Base-by-base conservation (phyloP, 495 filamentous ascomycete species). In the Podospora australis region DNA sequence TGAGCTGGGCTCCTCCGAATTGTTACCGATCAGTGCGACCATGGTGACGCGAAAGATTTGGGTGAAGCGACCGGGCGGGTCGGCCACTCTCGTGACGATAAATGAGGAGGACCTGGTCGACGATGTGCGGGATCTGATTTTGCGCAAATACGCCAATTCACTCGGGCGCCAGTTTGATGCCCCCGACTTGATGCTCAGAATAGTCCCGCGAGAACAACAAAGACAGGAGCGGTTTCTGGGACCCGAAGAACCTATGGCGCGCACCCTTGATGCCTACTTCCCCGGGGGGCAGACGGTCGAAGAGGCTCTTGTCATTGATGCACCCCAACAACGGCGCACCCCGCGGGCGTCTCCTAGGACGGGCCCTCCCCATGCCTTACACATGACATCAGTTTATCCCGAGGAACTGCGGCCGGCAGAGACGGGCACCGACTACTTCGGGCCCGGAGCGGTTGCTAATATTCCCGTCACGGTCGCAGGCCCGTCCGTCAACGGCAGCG, bases 71-170 rank as follows among this genome's bases (percentile, higher is more conserved):
- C 83, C 83, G 10, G 78, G 82, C 49, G 87, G 80, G 34, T 96
- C 90, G 32, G 82, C 92, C 47, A 98, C 92, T 20, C 70, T 90
- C 54, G 85, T 98, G 30, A 81, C 85, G 38, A 86, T 94, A 53
- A 74, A 79, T 49, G 86, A 91, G 58, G 88, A 95, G 59, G 87
- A 94, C 56, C 64, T 98, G 66, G 92, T 97, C 16, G 92, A 98
- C 59, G 94, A 96, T 69, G 83, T 95, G 44, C 82, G 90, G 47
- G 94, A 96, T 55, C 79, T 90, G 77, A 90, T 97, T 21, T 70
- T 98, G 54, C 80, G 78, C 54, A 97, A 96, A 69, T 98, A 96
- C 63, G 81, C 79, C 42, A 98, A 98, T 66, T 91, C 90, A 7
- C 70, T 98, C 23, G 94, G 91, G 6, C 81, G 80, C 57, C 84